Base-by-base conservation (phyloP, 2,329 filamentous ascomycete species). In the Aspergillus fijiensis region DNA sequence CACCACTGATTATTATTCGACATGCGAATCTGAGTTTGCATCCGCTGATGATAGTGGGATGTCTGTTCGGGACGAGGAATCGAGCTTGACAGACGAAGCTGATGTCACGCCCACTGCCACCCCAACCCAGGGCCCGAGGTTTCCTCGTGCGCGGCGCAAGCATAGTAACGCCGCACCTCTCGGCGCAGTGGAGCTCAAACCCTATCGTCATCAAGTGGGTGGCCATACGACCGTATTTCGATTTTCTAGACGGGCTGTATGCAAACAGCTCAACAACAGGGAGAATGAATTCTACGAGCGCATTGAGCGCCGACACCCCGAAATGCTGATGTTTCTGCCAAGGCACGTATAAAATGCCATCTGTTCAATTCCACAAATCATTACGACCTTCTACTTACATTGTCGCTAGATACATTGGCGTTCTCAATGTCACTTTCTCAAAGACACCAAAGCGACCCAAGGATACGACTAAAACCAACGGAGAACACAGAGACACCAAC, bases 271-370 rank as follows among this genome's bases (percentile, higher is more conserved):
- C 71, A 99, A 96, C 76, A 99, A 96, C 74, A 86, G 94, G 70
- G 95, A 99, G 74, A 99, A 99, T 76, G 92, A 96, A 77, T 99
- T 99, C 74, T 99, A 99, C 76, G 95, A 99, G 77, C 95, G 89
- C 57, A 91, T 98, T 69, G 95, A 99, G 80, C 87, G 87, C 70
- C 87, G 91, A 67, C 94, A 99, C 76, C 91, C 92, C 65, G 90
- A 96, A 72, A 83, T 99, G 70, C 80, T 99, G 61, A 87, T 90
- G 48, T 99, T 98, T 73, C 82, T 99, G 65, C 95, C 95, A 65
- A 92, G 93, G 77, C 81, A 72, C 45, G 88, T 90, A 80, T 64
- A 80, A 60, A 19, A 6, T 10, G 39, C 16, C 25, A 3, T 19
- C 10, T 10, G 11, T 52, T 4, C 21, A 7, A 54, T 10, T 12